Conservation (phyloP, 2,329 filamentous ascomycete genomes). For the Metarhizium brunneum region DNA sequence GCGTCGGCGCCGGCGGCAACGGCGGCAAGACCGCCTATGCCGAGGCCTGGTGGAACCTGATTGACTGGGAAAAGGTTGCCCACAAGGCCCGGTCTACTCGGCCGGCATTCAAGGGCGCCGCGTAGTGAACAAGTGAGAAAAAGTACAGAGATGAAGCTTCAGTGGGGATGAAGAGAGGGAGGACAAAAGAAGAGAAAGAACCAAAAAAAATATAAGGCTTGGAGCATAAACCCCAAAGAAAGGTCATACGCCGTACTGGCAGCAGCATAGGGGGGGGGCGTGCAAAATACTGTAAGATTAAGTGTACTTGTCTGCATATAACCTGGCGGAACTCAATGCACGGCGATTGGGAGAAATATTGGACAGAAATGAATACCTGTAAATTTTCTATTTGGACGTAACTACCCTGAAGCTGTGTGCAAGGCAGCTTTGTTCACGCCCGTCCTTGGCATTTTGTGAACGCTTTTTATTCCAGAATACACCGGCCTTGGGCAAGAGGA, state of each 20-base stretch:
- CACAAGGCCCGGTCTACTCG: slow-evolving; percentile 23
- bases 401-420: not conserved
- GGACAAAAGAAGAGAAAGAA: no score
- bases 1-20: slow-evolving; percentile 44
- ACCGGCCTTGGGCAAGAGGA: no score
- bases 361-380: not conserved
- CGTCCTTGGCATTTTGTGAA: no score
- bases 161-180: no score
- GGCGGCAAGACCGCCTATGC: slow-evolving; percentile 69
- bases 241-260: not conserved
- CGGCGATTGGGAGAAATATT: not conserved
- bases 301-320: slow-evolving; percentile 1
- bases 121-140: not conserved
- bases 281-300: slow-evolving; percentile 4
- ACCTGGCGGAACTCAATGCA: not conserved
- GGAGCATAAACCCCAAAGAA: no score
- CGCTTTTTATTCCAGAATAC: no score
- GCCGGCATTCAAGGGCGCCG: slow-evolving; percentile 24
- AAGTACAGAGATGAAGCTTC: not conserved
- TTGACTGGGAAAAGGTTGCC: slow-evolving; percentile 75
- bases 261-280: slow-evolving; percentile 1
- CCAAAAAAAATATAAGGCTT: no score
- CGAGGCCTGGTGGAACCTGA: slow-evolving; percentile 74
- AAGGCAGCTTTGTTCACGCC: no score
- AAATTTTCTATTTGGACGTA: not conserved